Evolutionary conservation across 257 asterid genomes (phyloP).

Genomic region (Solanum okadae): DNA sequence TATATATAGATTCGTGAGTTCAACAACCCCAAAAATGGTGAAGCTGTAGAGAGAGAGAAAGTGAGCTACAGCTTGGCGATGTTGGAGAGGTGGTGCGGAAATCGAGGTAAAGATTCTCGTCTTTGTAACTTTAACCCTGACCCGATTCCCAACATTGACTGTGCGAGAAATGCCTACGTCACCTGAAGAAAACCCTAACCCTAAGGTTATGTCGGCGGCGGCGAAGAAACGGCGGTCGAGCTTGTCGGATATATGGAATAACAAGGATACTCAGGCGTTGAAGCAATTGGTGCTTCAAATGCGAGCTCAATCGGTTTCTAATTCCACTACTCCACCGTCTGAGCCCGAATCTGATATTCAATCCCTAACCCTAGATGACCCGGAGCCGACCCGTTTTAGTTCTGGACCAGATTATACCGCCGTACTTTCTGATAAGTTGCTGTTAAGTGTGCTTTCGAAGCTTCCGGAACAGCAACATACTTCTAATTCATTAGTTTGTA

Average conservation of each 20-base stretch:
- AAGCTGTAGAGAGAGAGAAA: not conserved
- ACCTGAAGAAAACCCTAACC: conserved; percentile 29
- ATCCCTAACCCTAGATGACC: conserved; percentile 5
- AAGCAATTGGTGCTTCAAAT: conserved; percentile 51
- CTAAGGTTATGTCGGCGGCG: conserved; percentile 3
- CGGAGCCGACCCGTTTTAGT: conserved; percentile 4
- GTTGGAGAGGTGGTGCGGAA: conserved; percentile 5
- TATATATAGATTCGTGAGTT: not conserved
- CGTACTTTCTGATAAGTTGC: conserved; percentile 46
- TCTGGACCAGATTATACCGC: conserved; percentile 33
- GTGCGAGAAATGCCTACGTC: conserved; percentile 27
- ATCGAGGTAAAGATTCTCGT: conserved; percentile 13
- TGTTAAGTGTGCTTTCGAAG: conserved; percentile 44
- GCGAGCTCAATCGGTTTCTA: conserved; percentile 56
- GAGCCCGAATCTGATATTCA: conserved; percentile 68
- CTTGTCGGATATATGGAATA: conserved; percentile 43
- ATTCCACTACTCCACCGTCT: conserved; percentile 55
- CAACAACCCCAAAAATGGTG: not conserved
- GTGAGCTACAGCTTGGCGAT: not conserved
- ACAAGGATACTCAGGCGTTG: conserved; percentile 38
- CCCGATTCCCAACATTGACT: not conserved
- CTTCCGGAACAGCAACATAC: conserved; percentile 29
- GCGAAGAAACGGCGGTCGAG: conserved; percentile 35
- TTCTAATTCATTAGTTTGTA: conserved; percentile 68
- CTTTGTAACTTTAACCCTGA: conserved; percentile 38